Conservation (phyloP, 371 early-diverging fungal genomes). For the Syncephalastrum monosporum region DNA sequence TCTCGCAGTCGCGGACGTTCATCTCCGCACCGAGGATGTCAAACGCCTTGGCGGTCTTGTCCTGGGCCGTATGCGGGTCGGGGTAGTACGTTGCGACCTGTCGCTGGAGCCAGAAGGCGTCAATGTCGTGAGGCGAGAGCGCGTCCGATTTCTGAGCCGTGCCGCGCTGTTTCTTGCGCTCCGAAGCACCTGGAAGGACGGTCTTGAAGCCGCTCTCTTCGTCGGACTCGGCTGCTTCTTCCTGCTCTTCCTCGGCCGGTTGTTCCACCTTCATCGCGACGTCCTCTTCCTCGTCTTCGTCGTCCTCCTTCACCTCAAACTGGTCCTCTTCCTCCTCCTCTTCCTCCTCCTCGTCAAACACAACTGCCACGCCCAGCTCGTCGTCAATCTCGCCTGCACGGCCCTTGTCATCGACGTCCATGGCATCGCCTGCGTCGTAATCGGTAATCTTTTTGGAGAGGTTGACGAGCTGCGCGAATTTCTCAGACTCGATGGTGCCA, state of each 20-base stretch:
- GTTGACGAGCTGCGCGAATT: conserved; percentile 86
- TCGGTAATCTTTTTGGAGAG: conserved; percentile 95
- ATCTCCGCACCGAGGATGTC: conserved; percentile 71
- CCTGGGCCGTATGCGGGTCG: conserved; percentile 86
- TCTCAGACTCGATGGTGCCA: conserved; percentile 64
- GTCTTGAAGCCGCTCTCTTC: conserved; percentile 57
- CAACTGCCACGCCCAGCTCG: conserved; percentile 77
- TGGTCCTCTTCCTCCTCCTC: conserved; percentile 60
- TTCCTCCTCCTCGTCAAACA: conserved; percentile 70
- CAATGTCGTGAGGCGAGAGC: conserved; percentile 80
- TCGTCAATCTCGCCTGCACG: conserved; percentile 66
- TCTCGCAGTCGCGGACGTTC: conserved; percentile 86
- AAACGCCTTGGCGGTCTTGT: conserved; percentile 78
- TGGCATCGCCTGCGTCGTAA: conserved; percentile 54
- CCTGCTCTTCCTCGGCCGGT: conserved; percentile 18
- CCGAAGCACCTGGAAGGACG: conserved; percentile 48
- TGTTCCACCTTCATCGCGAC: conserved; percentile 7
- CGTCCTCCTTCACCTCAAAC: conserved; percentile 60
- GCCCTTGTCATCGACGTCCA: conserved; percentile 51
- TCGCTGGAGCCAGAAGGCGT: conserved; percentile 98
- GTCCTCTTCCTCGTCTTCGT: conserved; percentile 36
- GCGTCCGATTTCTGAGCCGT: conserved; percentile 28
- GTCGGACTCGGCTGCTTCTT: conserved; percentile 32
- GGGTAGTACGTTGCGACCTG: conserved; percentile 75
- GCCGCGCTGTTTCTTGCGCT: conserved; percentile 30